Percentiles rank a stretch among this genome's conserved stretches.
phyloP scores from a whole-genome alignment of 768 basidiomycete genomes.

The Paxillus rubicundulus region DNA sequence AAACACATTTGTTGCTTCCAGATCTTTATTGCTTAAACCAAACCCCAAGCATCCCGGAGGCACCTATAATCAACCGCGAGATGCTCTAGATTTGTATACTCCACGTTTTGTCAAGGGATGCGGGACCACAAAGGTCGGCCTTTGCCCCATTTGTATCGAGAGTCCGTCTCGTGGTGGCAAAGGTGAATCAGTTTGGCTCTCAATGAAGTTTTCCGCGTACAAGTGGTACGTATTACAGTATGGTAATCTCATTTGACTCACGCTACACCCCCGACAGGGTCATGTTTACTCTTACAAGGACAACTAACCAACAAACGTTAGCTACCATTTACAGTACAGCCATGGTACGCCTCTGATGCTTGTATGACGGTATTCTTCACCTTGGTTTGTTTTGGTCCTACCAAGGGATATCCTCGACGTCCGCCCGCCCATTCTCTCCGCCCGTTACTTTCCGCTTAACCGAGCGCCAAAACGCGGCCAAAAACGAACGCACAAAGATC shows the following conservation, averaged over 20 bases:
- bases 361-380: neutral
- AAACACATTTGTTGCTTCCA: conserved; percentile 1
- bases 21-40: conserved; percentile 17
- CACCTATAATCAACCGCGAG: conserved; percentile 57
- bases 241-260: conserved; percentile 2
- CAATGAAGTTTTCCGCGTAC: conserved; percentile 79
- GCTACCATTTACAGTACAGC: conserved; percentile 81
- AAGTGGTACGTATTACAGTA: conserved; percentile 56
- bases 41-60: conserved; percentile 36
- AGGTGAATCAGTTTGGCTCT: conserved; percentile 64
- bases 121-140: conserved; percentile 65
- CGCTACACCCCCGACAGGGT: conserved; percentile 17
- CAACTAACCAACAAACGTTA: conserved; percentile 26
- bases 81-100: conserved; percentile 68
- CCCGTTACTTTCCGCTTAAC: conserved; percentile 59
- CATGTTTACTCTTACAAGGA: neutral
- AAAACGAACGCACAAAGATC: conserved; percentile 57
- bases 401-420: conserved; percentile 67
- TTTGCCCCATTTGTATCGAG: conserved; percentile 79
- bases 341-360: conserved; percentile 50
- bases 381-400: conserved; percentile 1
- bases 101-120: conserved; percentile 73
- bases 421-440: conserved; percentile 74
- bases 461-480: conserved; percentile 45
- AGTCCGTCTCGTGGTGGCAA: conserved; percentile 57